Evolutionary conservation across 2,329 filamentous ascomycete species (phyloP), one percentile per base, ranked within the genome.

Genomic region (Aspergillus flavus): DNA sequence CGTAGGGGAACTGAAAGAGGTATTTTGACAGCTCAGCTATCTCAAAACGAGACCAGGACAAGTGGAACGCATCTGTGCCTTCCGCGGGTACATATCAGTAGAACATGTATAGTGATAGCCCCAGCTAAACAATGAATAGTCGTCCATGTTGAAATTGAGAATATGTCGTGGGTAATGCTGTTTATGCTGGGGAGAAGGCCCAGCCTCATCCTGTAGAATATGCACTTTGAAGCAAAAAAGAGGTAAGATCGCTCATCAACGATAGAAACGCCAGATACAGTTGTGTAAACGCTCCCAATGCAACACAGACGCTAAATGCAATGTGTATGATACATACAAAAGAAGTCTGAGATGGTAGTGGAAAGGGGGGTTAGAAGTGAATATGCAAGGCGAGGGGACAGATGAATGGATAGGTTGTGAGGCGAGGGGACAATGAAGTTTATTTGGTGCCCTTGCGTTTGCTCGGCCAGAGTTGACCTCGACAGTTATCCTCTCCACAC

Each of bases 391-490:
- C 12, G 41, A 43, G 41, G n/a, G 39, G 39, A 7, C 6, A 54
- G 26, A 54, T 50, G 36, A 45, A 23, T 32, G 11, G 30, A 32
- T 32, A 32, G 30, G 30, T 32, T 32, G 34, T 5, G 34, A 36
- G 11, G 34, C 12, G 34, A 36, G 11, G 3, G 34, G 12, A 36
- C 14, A 6, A 36, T 36, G 4, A 5, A 36, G 26, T 26, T 50
- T 56, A 71, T 26, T 67, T 69, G 1, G 67, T 72, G 6, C 73
- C 72, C 61, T 79, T 79, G 16, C 76, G 71, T 28, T 73, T 69
- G 60, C 76, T 79, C 0, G 76, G 75, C 79, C 81, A 83, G 4
- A 83, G 67, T 26, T 80, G 78, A 1, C 78, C 76, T 14, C 81
- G 78, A 63, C 81, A 83, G 14, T 78, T 77, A 6, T 58, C 52